Evolutionary conservation across 78 protist species (phyloP).

Genomic region (Dictyostelium brefeldianum): DNA sequence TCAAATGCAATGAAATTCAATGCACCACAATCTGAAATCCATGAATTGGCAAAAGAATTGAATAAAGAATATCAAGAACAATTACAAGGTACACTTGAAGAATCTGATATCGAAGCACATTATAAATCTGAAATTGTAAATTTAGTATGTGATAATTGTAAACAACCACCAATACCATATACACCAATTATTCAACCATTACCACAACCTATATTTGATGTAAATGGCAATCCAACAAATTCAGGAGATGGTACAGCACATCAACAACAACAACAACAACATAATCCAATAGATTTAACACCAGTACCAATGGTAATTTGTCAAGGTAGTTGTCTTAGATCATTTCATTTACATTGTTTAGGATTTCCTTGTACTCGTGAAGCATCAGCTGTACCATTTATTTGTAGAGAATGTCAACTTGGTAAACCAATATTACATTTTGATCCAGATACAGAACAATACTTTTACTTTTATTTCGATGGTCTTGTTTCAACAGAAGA

Average conservation of each 20-base stretch:
- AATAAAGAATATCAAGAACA: conserved; percentile 45
- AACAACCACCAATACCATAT: conserved; percentile 38
- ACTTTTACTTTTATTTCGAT: conserved; percentile 69
- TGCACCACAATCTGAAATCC: background rate
- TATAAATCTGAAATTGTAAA: conserved; percentile 38
- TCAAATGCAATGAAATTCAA: conserved; percentile 50
- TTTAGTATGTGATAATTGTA: conserved; percentile 36
- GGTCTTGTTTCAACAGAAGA: conserved; percentile 39
- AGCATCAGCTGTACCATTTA: background rate
- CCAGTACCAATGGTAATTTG: conserved; percentile 57
- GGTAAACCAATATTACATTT: conserved; percentile 72
- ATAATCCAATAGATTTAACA: background rate
- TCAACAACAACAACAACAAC: background rate
- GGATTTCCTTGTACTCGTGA: conserved; percentile 35
- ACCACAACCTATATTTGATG: conserved; percentile 5
- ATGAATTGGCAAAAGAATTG: conserved; percentile 44
- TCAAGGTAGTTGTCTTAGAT: conserved; percentile 61
- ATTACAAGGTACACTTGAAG: background rate
- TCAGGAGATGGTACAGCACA: no score
- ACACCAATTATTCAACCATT: background rate
- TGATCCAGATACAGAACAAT: conserved; percentile 37
- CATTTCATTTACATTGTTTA: conserved; percentile 73
- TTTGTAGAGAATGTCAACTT: conserved; percentile 63
- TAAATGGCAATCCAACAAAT: background rate
- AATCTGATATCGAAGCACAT: conserved; percentile 7